These are phyloP conservation scores for Trichosporon asahii DNA, from an alignment of 1,284 basidiomycete species.

Conservation along the genomic window DNA sequence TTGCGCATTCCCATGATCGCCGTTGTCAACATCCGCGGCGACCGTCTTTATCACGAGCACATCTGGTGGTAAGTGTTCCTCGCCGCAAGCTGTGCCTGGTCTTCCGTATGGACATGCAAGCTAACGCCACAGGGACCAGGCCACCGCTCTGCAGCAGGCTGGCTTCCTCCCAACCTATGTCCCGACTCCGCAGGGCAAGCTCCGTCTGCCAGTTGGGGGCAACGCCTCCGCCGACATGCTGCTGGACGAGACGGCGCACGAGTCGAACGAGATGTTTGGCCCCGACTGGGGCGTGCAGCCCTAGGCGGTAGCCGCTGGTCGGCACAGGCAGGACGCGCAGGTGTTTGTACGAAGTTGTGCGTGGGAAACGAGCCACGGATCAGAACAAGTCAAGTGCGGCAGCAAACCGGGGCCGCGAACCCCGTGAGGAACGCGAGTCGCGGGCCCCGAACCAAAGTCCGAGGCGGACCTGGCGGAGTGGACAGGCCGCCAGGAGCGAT, in stretches of 20 bases:
- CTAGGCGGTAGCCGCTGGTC: no score
- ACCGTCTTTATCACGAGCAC: conserved; percentile 58
- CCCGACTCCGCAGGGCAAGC: conserved; percentile 12
- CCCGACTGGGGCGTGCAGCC: conserved; percentile 23
- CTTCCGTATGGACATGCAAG: not conserved
- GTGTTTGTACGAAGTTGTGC: not conserved
- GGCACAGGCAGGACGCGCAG: not conserved
- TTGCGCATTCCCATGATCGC: conserved; percentile 59
- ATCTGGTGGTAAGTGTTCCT: conserved; percentile 44
- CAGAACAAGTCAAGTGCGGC: not conserved
- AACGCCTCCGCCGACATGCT: conserved; percentile 25
- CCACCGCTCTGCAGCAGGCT: conserved; percentile 28
- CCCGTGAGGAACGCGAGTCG: not conserved
- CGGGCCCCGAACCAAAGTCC: not conserved
- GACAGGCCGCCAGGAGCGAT: not conserved
- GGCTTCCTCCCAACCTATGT: conserved; percentile 26
- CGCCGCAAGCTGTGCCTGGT: not conserved
- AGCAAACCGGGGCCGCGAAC: not conserved
- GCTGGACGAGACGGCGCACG: conserved; percentile 23
- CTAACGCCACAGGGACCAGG: conserved; percentile 29
- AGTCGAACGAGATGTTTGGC: conserved; percentile 30
- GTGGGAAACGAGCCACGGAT: not conserved
- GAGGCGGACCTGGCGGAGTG: not conserved
- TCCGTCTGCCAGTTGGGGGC: conserved; percentile 29
- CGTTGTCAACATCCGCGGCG: conserved; percentile 60